Evolutionary conservation across 441 rosid species (phyloP).

Genomic region (Metrosideros polymorpha): DNA sequence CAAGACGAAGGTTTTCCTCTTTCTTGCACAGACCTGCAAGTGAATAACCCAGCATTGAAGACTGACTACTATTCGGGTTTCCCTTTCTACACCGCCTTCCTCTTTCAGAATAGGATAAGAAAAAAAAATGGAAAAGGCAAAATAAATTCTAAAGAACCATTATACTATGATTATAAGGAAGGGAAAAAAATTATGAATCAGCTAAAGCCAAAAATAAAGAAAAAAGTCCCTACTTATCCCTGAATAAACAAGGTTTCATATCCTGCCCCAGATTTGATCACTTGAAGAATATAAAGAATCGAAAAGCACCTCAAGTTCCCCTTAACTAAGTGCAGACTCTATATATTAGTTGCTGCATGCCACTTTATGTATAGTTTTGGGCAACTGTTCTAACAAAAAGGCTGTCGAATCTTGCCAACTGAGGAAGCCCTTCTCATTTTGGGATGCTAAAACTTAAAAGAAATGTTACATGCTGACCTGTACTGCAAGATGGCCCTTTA

Average conservation of each 20-base stretch:
- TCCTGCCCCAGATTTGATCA: background rate
- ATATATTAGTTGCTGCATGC: background rate
- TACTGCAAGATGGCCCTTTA: slow-evolving; percentile 52
- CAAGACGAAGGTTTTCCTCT: slow-evolving; percentile 86
- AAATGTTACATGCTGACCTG: slow-evolving; percentile 37
- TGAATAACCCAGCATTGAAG: background rate
- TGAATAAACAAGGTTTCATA: background rate
- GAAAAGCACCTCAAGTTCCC: background rate
- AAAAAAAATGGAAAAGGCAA: background rate
- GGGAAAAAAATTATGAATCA: background rate
- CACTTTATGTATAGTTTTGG: background rate
- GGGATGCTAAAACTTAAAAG: background rate
- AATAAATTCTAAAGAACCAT: background rate
- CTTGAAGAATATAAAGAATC: background rate
- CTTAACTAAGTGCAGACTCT: background rate
- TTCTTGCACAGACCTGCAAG: slow-evolving; percentile 85
- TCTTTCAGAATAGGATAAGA: background rate
- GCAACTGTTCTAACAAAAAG: background rate
- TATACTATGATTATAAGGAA: background rate
- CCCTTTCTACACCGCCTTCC: background rate
- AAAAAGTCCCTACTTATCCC: background rate
- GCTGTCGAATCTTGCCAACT: background rate
- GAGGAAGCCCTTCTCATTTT: background rate
- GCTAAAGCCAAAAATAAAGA: background rate
- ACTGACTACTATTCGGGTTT: background rate